Conservation (phyloP, 129 eudicot species). For the Arctium lappa region DNA sequence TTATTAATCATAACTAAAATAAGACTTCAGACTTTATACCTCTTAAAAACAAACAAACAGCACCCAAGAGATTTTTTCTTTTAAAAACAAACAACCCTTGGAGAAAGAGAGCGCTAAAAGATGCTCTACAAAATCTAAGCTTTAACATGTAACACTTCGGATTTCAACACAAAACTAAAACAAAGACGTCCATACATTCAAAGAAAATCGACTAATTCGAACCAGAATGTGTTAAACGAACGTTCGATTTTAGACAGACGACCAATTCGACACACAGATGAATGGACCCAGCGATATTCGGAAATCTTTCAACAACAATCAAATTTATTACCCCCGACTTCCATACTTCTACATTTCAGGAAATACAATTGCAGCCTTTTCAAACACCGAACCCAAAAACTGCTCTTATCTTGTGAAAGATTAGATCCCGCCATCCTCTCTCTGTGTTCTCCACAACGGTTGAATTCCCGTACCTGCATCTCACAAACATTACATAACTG, state of each 20-base stretch:
- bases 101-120: too few species aligned
- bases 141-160: too few species aligned
- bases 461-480: conserved; percentile 78
- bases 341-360: conserved; percentile 25
- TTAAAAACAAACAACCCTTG: too few species aligned
- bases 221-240: background rate
- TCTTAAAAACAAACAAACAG: too few species aligned
- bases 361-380: background rate
- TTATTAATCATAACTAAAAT: too few species aligned
- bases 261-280: conserved; percentile 8
- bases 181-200: background rate
- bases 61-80: too few species aligned
- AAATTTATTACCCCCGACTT: conserved; percentile 16
- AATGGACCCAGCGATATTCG: conserved; percentile 18
- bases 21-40: too few species aligned
- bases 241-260: conserved; percentile 1
- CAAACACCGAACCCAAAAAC: conserved; percentile 90
- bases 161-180: background rate
- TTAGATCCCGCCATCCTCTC: conserved; percentile 94
- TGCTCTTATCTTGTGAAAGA: conserved; percentile 79
- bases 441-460: conserved; percentile 97
- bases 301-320: conserved; percentile 1
- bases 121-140: too few species aligned
- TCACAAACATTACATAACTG: background rate
- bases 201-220: conserved; percentile 4